Evolutionary conservation across 2,329 filamentous ascomycete species (phyloP).

Genomic region (Claviceps citrina): DNA sequence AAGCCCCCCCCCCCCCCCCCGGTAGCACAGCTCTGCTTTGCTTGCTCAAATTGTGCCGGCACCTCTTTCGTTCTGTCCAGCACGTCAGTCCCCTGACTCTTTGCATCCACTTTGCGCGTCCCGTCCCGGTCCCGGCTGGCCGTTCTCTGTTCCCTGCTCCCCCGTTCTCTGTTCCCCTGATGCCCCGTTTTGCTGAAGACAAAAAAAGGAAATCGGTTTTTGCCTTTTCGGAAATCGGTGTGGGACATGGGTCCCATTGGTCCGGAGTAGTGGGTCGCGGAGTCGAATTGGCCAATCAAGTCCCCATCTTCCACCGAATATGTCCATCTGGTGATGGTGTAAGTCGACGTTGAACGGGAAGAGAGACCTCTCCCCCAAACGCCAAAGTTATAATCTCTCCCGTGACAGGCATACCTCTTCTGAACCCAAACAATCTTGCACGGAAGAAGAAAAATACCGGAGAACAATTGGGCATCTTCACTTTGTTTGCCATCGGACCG

Average conservation of each 20-base stretch:
- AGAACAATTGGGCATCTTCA: slow-evolving; percentile 24
- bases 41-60: too few species aligned
- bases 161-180: too few species aligned
- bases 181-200: too few species aligned
- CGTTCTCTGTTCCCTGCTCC: too few species aligned
- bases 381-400: slow-evolving; percentile 24
- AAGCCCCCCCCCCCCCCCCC: too few species aligned
- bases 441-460: slow-evolving; percentile 18
- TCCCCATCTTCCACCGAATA: slow-evolving; percentile 16
- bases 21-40: too few species aligned
- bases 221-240: slow-evolving; percentile 21
- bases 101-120: too few species aligned
- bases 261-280: slow-evolving; percentile 8
- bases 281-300: slow-evolving; percentile 15
- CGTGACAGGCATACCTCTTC: slow-evolving; percentile 20
- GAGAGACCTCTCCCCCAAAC: slow-evolving; percentile 14
- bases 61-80: too few species aligned
- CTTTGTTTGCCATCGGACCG: slow-evolving; percentile 22
- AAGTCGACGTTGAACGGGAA: slow-evolving; percentile 20
- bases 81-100: too few species aligned
- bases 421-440: slow-evolving; percentile 24
- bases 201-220: too few species aligned
- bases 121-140: too few species aligned
- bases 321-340: slow-evolving; percentile 21
- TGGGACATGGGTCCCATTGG: slow-evolving; percentile 18